A percentile compares a stretch with the other conserved stretches of the same genome.
Conservation (phyloP, 164 flowering plant genomes). For the Stephania cephalantha region DNA sequence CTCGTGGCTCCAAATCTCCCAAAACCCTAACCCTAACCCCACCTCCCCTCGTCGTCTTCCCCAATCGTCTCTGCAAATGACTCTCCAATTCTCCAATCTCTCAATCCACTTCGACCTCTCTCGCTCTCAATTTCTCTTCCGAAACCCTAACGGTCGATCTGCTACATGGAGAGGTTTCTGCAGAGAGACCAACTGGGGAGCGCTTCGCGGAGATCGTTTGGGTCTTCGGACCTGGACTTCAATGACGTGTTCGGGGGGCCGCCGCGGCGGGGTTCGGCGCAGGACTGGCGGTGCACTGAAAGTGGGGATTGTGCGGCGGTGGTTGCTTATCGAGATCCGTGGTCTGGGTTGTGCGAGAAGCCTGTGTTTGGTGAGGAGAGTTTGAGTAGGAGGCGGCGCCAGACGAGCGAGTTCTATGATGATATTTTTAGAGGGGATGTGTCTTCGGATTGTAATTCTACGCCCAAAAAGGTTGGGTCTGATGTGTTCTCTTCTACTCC, state of each 20-base stretch:
- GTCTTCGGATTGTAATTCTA: constrained; percentile 20
- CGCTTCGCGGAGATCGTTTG: constrained; percentile 25
- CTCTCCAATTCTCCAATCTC: neutral
- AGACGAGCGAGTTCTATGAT: constrained; percentile 52
- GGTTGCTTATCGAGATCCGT: constrained; percentile 10
- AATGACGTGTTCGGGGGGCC: constrained; percentile 94
- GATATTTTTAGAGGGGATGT: constrained; percentile 64
- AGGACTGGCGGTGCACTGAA: constrained; percentile 27
- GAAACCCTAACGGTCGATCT: neutral
- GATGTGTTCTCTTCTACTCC: constrained; percentile 31
- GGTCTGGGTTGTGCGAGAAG: constrained; percentile 44
- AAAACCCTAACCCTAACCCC: neutral
- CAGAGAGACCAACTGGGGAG: constrained; percentile 36
- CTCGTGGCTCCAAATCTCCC: constrained; percentile 7
- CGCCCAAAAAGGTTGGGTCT: constrained; percentile 32
- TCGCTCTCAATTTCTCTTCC: neutral
- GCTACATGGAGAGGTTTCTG: constrained; percentile 43
- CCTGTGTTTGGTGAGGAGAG: constrained; percentile 75
- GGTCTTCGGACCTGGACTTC: constrained; percentile 64
- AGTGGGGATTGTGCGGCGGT: neutral
- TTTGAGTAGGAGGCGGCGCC: constrained; percentile 29
- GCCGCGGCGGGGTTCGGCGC: constrained; percentile 57
- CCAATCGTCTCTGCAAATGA: no score
- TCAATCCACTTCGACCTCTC: neutral
- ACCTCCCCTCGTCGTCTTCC: constrained; percentile 8